Base-by-base conservation (phyloP, 2,329 filamentous ascomycete genomes). In the Whalleya microplaca region DNA sequence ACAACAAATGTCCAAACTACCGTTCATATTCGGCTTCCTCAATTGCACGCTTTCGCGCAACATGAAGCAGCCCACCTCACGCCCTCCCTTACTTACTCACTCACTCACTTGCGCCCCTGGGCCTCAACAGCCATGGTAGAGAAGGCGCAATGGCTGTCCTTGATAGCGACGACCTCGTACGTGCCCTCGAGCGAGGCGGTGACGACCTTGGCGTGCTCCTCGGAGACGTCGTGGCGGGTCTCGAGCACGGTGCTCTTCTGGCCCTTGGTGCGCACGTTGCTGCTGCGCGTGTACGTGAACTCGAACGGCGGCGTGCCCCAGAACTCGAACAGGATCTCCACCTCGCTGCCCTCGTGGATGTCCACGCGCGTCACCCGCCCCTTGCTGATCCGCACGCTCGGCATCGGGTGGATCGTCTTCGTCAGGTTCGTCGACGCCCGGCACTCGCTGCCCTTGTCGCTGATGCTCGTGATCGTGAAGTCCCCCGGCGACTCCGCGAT, bases 121-220 rank as follows among this genome's bases (percentile, higher is more conserved):
- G 79, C 79, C 45, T 77, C 76, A 41, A 80, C 75, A 62, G 85
- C 83, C 69, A 88, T 83, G 58, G 87, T 94, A 45, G 91, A 91
- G 74, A 96, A 96, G 21, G 91, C 88, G 72, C 95, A 99, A 77
- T 85, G 96, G 69, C 86, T 86, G 75, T 99, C 95, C 80, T 96
- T 96, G 75, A 99, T 96, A 10, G 91, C 89, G 27, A 98, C 91
- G 18, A 99, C 94, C 77, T 99, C 95, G 71, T 99, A 99, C 64
- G 92, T 96, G 48, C 95, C 95, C 80, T 98, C 95, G 71, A 96
- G 91, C 65, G 89, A 92, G 21, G 93, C 92, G 66, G 87, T 87
- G 66, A 98, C 84, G 21, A 86, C 85, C 81, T 96, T 93, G 68
- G 79, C 87, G 72, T 91, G 84, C 68, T 96, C 91, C 61, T 93